Evolutionary conservation across 139 green algal species (phyloP).

Genomic region (Haematococcus sp.): DNA sequence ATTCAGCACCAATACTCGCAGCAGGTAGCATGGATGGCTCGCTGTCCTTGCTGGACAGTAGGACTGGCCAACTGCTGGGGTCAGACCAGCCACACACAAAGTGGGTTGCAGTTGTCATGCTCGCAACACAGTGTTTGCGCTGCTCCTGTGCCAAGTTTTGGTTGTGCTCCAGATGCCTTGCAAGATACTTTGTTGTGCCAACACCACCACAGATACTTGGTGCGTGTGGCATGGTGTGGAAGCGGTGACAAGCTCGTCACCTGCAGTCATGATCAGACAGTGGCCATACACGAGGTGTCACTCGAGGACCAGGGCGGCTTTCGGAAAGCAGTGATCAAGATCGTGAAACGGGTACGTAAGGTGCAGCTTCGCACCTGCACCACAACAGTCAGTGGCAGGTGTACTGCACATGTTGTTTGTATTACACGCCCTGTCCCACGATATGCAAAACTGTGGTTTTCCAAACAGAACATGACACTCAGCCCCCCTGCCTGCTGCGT

Average conservation of each 20-base stretch:
- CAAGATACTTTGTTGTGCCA: neutral
- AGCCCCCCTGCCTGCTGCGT: too few species aligned
- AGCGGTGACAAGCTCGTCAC: slow-evolving; percentile 18
- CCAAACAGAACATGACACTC: too few species aligned
- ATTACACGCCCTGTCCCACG: too few species aligned
- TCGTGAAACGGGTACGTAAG: too few species aligned
- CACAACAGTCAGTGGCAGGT: too few species aligned
- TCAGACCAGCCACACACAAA: slow-evolving; percentile 16
- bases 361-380: too few species aligned
- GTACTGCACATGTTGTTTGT: too few species aligned
- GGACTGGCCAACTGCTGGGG: slow-evolving; percentile 4
- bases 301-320: too few species aligned
- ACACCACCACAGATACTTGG: slow-evolving; percentile 24
- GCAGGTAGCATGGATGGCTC: slow-evolving; percentile 56
- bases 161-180: too few species aligned
- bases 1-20: slow-evolving; percentile 12
- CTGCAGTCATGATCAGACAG: slow-evolving; percentile 38
- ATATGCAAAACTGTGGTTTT: too few species aligned
- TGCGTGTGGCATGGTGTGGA: slow-evolving; percentile 7
- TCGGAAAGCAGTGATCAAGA: too few species aligned
- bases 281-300: slow-evolving; percentile 19
- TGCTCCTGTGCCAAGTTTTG: too few species aligned
- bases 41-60: slow-evolving; percentile 35
- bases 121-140: neutral
- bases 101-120: neutral